Evolutionary conservation across 345 rosid species (phyloP), one percentile per base, ranked within the genome.

Genomic region (Streptanthus diversifolius): DNA sequence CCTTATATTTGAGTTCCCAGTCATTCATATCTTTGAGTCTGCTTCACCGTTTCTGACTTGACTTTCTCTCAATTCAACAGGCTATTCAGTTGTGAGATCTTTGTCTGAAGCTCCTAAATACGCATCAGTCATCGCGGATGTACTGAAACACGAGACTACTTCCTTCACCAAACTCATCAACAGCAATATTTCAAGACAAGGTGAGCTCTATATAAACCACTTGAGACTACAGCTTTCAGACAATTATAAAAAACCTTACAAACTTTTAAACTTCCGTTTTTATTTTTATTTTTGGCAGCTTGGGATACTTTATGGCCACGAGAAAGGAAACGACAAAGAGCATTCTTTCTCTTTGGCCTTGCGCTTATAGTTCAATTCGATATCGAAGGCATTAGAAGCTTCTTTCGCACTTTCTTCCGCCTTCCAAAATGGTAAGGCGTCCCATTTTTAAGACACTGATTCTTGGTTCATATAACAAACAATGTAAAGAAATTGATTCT

Each of bases 261-360:
- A 12, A 24, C 18, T 41, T 52, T 18, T 14, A 49, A 62, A 3
- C 14, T 37, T 63, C 7, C 17, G 35, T 33, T 44, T 3, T 25
- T 9, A n/a, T n/a, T n/a, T n/a, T n/a, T n/a, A n/a, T 29, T 32
- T 56, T 47, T 9, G 40, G 77, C 89, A 90, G 99, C 97, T 68
- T 95, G 97, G 97, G 87, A 89, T 79, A 82, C 92, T 55, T 86
- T 95, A 21, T 95, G 97, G 99, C 93, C 99, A 65, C 86, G 57
- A 74, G 99, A 95, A 80, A 85, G 99, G 82, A 95, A 91, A 77
- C 86, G 99, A 14, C 99, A 91, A 68, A 87, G 97, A 78, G 82
- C 97, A 37, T 95, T 95, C 75, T 95, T 90, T 74, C 97, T 95
- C 63, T 95, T 95, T 54, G 97, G 99, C 15, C 81, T 91, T 35